These are phyloP conservation scores for Globisporangium irregulare DNA, from an alignment of 352 stramenopile genomes.

Conservation along the genomic window DNA sequence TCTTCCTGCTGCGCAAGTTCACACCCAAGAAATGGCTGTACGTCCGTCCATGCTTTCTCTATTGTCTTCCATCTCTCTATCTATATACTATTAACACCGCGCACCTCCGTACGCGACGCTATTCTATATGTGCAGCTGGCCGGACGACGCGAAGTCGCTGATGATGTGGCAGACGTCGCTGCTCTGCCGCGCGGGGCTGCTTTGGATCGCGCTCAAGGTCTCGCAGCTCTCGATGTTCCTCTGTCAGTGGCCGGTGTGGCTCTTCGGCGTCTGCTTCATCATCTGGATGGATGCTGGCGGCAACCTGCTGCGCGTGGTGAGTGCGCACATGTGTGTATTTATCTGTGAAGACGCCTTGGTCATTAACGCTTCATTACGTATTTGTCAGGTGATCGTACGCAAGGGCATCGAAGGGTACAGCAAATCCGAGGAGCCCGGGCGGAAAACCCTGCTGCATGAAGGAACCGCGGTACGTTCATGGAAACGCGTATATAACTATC, in stretches of 20 bases:
- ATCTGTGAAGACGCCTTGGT: neutral
- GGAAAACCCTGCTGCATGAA: slow-evolving; percentile 66
- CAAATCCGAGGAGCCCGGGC: slow-evolving; percentile 51
- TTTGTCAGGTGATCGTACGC: slow-evolving; percentile 45
- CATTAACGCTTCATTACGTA: neutral
- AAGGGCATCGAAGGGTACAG: slow-evolving; percentile 61
- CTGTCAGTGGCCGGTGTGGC: slow-evolving; percentile 61
- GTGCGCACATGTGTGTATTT: neutral
- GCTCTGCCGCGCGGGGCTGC: slow-evolving; percentile 54
- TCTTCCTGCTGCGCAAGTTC: slow-evolving; percentile 57
- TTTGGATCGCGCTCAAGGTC: slow-evolving; percentile 65
- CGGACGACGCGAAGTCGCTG: slow-evolving; percentile 50
- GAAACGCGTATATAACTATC: too few relatives aligned
- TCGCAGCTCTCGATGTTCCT: slow-evolving; percentile 61
- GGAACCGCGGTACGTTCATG: slow-evolving; percentile 37
- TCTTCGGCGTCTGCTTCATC: slow-evolving; percentile 69
- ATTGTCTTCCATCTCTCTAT: neutral
- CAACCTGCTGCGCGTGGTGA: slow-evolving; percentile 58
- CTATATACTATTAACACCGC: neutral
- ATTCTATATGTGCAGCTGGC: slow-evolving; percentile 35
- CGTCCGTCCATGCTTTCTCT: slow-evolving; percentile 11
- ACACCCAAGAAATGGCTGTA: slow-evolving; percentile 58
- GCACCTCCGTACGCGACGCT: neutral
- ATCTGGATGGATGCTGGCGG: slow-evolving; percentile 69
- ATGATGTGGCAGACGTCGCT: slow-evolving; percentile 80